Base-by-base conservation (phyloP, 2,329 filamentous ascomycete species). In the Colletotrichum agaves region DNA sequence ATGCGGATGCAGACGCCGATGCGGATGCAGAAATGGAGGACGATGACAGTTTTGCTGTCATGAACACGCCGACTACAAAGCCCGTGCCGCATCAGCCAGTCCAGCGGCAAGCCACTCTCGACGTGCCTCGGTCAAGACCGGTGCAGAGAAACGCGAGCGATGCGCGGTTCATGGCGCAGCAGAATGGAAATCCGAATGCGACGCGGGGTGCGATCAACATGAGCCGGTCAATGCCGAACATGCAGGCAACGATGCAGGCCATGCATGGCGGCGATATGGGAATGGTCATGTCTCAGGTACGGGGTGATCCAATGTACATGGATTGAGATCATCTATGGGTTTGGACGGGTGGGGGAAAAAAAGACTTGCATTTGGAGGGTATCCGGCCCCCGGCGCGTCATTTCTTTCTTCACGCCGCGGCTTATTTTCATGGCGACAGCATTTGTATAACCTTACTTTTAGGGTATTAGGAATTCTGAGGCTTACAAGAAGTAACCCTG, bases 21-120 rank as follows among this genome's bases (percentile, higher is more conserved):
- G 81, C 81, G 23, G 72, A 74, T 31, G 70, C 61, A 8, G 83
- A 85, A 63, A 89, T 89, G 87, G 87, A 89, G 50, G 87, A 88
- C 41, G 85, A 86, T 58, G 85, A 87, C 50, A 82, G 80, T 60
- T 87, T 85, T 67, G 80, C 84, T 7, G 83, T 86, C 60, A 83
- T 87, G 74, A 80, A 78, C 57, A 74, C 80, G 3, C 80, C 80
- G 27, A 75, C 79, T 4, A 71, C 77, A 6, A 82, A 83, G 65
- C 71, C 73, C 17, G 70, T 71, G 47, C 63, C 76, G 5, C 75
- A 78, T 7, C 75, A 78, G 19, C 75, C 78, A 15, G 74, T 82
- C 63, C 81, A 81, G 61, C 76, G 79, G 47, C 80, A 82, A 37
- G 73, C 77, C 11, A 76, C 79, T 4, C 78, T 85, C 12, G 82